Percentiles rank a stretch among this genome's conserved stretches.
phyloP scores from a whole-genome alignment of 2,329 filamentous ascomycete genomes.

The Colletotrichum tofieldiae region DNA sequence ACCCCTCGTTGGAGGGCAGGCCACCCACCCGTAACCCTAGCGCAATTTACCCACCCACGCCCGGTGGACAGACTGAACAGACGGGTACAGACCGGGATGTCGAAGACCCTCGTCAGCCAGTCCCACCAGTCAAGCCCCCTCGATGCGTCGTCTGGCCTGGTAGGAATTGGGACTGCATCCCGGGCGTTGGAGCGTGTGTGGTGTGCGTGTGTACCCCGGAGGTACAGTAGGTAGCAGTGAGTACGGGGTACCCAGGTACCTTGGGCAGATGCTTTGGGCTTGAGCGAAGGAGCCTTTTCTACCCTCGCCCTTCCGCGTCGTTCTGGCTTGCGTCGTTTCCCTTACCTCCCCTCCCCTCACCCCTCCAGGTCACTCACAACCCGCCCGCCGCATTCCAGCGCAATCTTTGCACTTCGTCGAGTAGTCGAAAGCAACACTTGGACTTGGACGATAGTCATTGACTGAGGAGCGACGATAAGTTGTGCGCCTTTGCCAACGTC shows the following conservation, averaged over 20 bases:
- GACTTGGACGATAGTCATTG: slow-evolving; percentile 40
- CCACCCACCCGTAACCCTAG: slow-evolving; percentile 41
- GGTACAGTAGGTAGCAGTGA: slow-evolving; percentile 26
- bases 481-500: slow-evolving; percentile 20
- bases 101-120: slow-evolving; percentile 24
- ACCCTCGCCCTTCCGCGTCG: slow-evolving; percentile 40
- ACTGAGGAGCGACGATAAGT: slow-evolving; percentile 28
- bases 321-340: slow-evolving; percentile 19
- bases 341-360: slow-evolving; percentile 30
- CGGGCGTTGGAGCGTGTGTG: slow-evolving; percentile 32
- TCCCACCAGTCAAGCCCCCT: slow-evolving; percentile 40
- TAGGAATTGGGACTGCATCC: slow-evolving; percentile 37
- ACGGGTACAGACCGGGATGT: slow-evolving; percentile 34
- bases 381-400: slow-evolving; percentile 36
- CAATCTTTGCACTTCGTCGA: slow-evolving; percentile 36
- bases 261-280: slow-evolving; percentile 26
- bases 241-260: slow-evolving; percentile 38
- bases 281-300: slow-evolving; percentile 43
- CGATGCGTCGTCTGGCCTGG: slow-evolving; percentile 37
- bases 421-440: slow-evolving; percentile 27
- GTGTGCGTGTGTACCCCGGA: slow-evolving; percentile 17
- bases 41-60: slow-evolving; percentile 39
- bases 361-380: slow-evolving; percentile 36
- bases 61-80: slow-evolving; percentile 25
- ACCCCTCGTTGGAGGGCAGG: slow-evolving; percentile 37